Evolutionary conservation across 139 green algal genomes (phyloP), one percentile per base, ranked within the genome.

Genomic region (Microglena sp.): DNA sequence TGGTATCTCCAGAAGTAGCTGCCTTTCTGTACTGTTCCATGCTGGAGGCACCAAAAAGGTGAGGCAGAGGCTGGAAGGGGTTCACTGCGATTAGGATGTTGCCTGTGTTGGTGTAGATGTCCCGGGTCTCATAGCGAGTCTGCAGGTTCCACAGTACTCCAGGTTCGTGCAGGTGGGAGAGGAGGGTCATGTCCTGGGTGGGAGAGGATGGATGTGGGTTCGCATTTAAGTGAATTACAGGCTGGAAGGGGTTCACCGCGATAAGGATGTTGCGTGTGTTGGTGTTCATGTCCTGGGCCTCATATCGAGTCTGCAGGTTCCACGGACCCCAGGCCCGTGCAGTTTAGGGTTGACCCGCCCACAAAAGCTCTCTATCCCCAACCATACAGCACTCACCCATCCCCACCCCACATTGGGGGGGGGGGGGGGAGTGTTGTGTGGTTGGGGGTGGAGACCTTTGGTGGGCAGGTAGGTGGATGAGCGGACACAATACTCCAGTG

Each of bases 241-340:
- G 33, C 24, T 70, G 66, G 65, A 96, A 95, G 0, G 89, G 89
- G 74, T 96, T 95, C 28, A 96, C 82, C 1, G 90, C 90, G 57
- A 96, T 94, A 28, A 97, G 81, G 67, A 97, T 94, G 70, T 58
- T 85, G n/a, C n/a, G n/a, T n/a, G n/a, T n/a, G n/a, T n/a, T n/a
- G 31, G 90, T 97, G 82, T 97, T 95, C 62, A 97, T 97, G 71
- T 84, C 73, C 44, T 91, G 73, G 22, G 75, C 67, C 36, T 70
- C 33, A 64, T 95, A 95, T 27, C 89, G 78, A 0, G 55, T 64
- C 55, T 83, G 78, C 7, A 96, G 70, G 74, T 95, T 95, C 65
- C 75, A 82, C 6, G 79, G 34, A 99, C 93, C 0, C 89, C 92
- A 3, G 94, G 92, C 81, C 98, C 94, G 71, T 98, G 90, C 2